These are phyloP conservation scores for Leucosporidium creatinivorum DNA, from an alignment of 768 basidiomycete species.

Conservation along the genomic window DNA sequence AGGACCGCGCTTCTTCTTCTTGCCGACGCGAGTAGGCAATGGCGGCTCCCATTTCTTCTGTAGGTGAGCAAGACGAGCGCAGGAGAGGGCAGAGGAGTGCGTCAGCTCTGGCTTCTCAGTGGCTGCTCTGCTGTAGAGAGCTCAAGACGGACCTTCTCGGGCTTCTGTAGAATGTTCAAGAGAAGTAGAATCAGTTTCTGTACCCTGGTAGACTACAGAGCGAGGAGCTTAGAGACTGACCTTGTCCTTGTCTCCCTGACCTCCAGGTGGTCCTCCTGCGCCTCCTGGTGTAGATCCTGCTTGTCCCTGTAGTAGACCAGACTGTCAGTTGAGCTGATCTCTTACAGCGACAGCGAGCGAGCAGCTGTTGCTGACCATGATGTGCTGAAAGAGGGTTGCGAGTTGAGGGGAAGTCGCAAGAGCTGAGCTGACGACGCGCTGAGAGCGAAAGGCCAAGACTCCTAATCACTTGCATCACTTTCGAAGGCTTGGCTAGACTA, in stretches of 20 bases:
- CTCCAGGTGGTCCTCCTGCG: constrained; percentile 7
- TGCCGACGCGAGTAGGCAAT: constrained; percentile 89
- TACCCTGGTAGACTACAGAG: no score
- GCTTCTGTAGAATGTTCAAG: constrained; percentile 16
- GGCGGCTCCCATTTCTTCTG: constrained; percentile 99
- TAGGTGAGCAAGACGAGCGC: background rate
- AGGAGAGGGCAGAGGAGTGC: constrained; percentile 1
- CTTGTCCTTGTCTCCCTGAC: constrained; percentile 17
- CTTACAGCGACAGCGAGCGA: no score
- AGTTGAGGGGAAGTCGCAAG: no score
- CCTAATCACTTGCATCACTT: no score
- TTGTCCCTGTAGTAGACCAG: constrained; percentile 16
- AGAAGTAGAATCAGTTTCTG: background rate
- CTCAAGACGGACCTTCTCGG: constrained; percentile 22
- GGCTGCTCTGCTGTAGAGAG: background rate
- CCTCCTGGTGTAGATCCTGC: constrained; percentile 13
- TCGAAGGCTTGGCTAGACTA: no score
- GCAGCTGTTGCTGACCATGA: no score
- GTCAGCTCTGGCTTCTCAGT: constrained; percentile 10
- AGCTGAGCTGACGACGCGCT: no score
- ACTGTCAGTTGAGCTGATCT: background rate
- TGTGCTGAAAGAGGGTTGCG: no score
- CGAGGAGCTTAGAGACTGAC: background rate
- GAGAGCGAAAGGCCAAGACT: no score
- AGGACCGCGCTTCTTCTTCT: constrained; percentile 90